Conservation (phyloP, 768 basidiomycete genomes). For the Auricularia heimuer region DNA sequence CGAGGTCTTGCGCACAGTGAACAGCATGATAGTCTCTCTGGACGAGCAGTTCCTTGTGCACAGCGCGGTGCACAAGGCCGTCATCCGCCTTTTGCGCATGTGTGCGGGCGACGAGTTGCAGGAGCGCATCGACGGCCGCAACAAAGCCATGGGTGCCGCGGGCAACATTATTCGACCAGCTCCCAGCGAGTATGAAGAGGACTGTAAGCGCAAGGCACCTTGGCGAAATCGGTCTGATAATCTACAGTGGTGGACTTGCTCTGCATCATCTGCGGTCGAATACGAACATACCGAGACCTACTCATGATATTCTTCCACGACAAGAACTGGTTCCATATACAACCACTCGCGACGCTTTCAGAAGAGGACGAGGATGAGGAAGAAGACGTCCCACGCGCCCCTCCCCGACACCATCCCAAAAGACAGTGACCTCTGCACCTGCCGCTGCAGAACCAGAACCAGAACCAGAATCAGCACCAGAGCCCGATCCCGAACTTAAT, state of each 20-base stretch:
- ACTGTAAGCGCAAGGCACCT: constrained; percentile 42
- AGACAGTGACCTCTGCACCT: constrained; percentile 41
- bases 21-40: constrained; percentile 83
- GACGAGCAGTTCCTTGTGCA: constrained; percentile 93
- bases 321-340: constrained; percentile 62
- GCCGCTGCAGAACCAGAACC: constrained; percentile 19
- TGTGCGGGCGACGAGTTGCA: constrained; percentile 90
- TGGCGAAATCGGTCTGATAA: neutral
- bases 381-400: constrained; percentile 24
- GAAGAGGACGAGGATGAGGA: constrained; percentile 57
- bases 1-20: constrained; percentile 76
- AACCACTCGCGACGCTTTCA: constrained; percentile 48
- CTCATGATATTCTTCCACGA: constrained; percentile 98
- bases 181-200: constrained; percentile 85
- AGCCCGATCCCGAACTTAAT: constrained; percentile 12
- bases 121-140: constrained; percentile 71
- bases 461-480: neutral
- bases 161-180: constrained; percentile 52
- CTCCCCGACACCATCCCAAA: constrained; percentile 56
- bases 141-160: constrained; percentile 75
- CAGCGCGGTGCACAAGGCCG: constrained; percentile 80
- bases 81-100: constrained; percentile 71
- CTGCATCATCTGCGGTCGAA: constrained; percentile 86
- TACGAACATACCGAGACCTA: constrained; percentile 78
- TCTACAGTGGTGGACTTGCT: constrained; percentile 76